phyloP scores from a whole-genome alignment of 805 yeast species.

The Suhomyces sp. region DNA sequence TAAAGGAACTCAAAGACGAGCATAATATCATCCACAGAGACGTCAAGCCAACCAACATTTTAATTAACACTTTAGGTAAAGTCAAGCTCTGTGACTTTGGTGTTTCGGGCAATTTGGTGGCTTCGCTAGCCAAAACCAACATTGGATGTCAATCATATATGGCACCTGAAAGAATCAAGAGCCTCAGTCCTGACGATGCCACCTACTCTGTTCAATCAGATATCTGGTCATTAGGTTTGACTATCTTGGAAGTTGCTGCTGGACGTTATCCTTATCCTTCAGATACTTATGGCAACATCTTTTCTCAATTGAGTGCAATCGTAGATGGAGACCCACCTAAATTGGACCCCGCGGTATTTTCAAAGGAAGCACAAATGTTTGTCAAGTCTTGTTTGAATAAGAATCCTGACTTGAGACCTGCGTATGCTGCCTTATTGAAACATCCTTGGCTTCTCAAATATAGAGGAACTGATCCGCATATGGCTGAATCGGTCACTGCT shows the following conservation, averaged over 20 bases:
- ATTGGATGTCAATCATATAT: constrained; percentile 97
- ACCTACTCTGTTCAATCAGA: constrained; percentile 93
- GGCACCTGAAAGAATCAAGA: constrained; percentile 96
- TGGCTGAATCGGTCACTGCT: constrained; percentile 27
- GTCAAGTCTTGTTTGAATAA: constrained; percentile 76
- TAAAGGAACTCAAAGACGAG: constrained; percentile 78
- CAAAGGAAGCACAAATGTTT: constrained; percentile 77
- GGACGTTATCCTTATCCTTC: constrained; percentile 97
- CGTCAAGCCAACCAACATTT: constrained; percentile 92
- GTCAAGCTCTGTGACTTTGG: constrained; percentile 95
- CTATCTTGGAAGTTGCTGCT: constrained; percentile 81
- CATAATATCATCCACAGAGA: constrained; percentile 95
- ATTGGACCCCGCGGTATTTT: constrained; percentile 37
- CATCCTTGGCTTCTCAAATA: constrained; percentile 80
- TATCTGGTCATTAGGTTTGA: constrained; percentile 90
- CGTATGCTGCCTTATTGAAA: constrained; percentile 66
- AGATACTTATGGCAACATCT: constrained; percentile 85
- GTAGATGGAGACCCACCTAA: constrained; percentile 46
- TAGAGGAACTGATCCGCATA: constrained; percentile 33
- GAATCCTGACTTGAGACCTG: constrained; percentile 76
- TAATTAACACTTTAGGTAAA: constrained; percentile 79
- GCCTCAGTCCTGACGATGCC: constrained; percentile 66
- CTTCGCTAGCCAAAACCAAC: constrained; percentile 90
- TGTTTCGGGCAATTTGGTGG: constrained; percentile 91
- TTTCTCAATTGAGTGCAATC: constrained; percentile 90